A percentile compares a stretch with the other conserved stretches of the same genome.
These are phyloP conservation scores for Caryopteris hybrid DNA, from an alignment of 305 asterid genomes.

Conservation along the genomic window DNA sequence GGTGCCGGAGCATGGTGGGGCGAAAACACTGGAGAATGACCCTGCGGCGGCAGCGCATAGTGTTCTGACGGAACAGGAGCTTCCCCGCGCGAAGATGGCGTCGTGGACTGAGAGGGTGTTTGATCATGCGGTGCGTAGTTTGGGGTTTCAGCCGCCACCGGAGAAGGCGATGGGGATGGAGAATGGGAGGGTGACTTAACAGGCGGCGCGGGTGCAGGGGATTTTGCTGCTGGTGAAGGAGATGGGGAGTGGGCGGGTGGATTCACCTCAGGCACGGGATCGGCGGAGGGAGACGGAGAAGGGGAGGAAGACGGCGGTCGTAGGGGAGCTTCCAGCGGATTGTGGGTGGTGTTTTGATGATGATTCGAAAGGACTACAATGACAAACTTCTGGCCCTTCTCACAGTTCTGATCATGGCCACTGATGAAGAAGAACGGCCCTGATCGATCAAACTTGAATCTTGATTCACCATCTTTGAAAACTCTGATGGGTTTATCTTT, in stretches of 20 bases:
- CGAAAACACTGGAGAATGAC: neutral
- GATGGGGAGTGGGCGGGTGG: neutral
- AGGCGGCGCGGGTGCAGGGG: neutral
- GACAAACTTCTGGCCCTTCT: constrained; percentile 48
- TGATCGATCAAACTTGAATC: constrained; percentile 30
- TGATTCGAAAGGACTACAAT: constrained; percentile 30
- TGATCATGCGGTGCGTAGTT: neutral
- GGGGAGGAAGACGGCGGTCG: too few species aligned
- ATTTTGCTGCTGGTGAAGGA: neutral
- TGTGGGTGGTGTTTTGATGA: constrained; percentile 11
- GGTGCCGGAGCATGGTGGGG: constrained; percentile 27
- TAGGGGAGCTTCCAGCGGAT: neutral
- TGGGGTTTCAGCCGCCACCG: neutral
- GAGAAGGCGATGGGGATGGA: constrained; percentile 15
- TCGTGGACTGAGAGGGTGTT: neutral
- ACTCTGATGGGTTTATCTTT: constrained; percentile 35
- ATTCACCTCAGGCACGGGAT: too few species aligned
- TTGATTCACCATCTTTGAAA: constrained; percentile 37
- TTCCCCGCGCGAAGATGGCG: too few species aligned
- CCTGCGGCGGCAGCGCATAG: neutral
- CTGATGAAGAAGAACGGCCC: constrained; percentile 64
- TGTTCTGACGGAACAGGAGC: neutral
- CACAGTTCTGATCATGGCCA: constrained; percentile 55
- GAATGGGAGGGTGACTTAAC: constrained; percentile 3
- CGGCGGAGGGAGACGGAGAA: constrained; percentile 13